Evolutionary conservation across 2,329 filamentous ascomycete genomes (phyloP).

Genomic region (Diplodia mutila): DNA sequence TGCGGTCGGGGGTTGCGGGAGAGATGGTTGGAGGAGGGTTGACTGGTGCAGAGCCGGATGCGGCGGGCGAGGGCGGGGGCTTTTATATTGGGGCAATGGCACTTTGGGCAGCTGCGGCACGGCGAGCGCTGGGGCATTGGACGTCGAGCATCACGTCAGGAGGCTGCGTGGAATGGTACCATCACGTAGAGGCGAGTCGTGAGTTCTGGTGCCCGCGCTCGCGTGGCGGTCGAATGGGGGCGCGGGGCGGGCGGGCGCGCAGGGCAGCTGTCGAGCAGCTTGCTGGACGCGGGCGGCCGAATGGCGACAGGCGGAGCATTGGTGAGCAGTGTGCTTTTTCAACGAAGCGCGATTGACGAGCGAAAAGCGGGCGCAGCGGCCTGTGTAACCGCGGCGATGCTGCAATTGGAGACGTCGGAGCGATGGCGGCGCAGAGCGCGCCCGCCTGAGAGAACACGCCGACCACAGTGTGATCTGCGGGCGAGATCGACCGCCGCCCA

Average conservation of each 20-base stretch:
- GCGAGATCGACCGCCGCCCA: slow-evolving; percentile 7
- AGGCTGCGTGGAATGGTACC: neutral
- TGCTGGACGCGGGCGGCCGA: slow-evolving; percentile 1
- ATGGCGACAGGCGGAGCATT: neutral
- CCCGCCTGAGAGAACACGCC: neutral
- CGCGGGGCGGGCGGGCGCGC: neutral
- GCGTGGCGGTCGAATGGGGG: slow-evolving; percentile 9
- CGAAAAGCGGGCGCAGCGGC: slow-evolving; percentile 16
- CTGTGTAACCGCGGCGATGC: neutral
- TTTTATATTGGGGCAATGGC: slow-evolving; percentile 7
- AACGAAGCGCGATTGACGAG: slow-evolving; percentile 18
- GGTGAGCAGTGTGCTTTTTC: slow-evolving; percentile 12
- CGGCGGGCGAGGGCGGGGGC: slow-evolving; percentile 8
- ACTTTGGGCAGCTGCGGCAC: neutral
- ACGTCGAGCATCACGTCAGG: slow-evolving; percentile 10
- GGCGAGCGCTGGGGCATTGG: neutral
- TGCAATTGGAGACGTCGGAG: slow-evolving; percentile 23
- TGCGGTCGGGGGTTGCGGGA: neutral
- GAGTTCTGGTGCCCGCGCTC: slow-evolving; percentile 14
- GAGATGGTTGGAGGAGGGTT: neutral
- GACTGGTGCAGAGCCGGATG: neutral
- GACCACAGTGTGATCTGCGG: slow-evolving; percentile 16
- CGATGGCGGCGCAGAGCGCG: slow-evolving; percentile 16
- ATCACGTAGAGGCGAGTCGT: slow-evolving; percentile 1
- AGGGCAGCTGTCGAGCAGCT: slow-evolving; percentile 14